A percentile compares a stretch with the other conserved stretches of the same genome.
These are phyloP conservation scores for Rhizopus arrhizus DNA, from an alignment of 371 early-diverging fungal genomes.

Conservation along the genomic window DNA sequence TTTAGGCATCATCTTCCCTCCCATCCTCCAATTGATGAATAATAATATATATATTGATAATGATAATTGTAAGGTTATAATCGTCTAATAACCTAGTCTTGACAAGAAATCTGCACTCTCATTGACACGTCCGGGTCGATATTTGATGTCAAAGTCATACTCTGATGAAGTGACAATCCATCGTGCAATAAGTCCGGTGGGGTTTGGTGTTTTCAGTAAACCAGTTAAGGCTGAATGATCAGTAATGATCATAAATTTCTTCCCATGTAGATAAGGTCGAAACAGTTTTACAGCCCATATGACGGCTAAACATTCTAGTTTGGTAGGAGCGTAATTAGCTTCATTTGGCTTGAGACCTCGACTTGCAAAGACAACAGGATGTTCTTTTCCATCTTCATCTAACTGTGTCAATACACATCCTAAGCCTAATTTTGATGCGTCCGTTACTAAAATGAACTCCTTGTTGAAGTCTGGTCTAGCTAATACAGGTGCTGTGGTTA, in stretches of 20 bases:
- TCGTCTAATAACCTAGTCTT: neutral
- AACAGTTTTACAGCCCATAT: neutral
- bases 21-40: too few relatives aligned
- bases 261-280: neutral
- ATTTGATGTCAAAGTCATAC: conserved; percentile 26
- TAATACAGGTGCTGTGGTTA: too few relatives aligned
- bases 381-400: conserved; percentile 7
- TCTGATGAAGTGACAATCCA: conserved; percentile 33
- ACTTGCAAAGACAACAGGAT: neutral
- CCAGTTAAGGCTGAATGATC: too few relatives aligned
- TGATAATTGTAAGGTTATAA: too few relatives aligned
- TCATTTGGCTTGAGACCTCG: neutral
- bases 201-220: neutral
- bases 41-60: too few relatives aligned
- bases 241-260: neutral
- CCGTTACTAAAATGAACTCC: conserved; percentile 2
- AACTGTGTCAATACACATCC: conserved; percentile 34
- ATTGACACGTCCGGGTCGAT: conserved; percentile 26
- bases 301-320: neutral
- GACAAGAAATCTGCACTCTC: conserved; percentile 32
- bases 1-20: too few relatives aligned
- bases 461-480: too few relatives aligned
- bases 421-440: conserved; percentile 46
- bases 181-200: conserved; percentile 3
- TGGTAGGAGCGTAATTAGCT: neutral